Conservation (phyloP, 2,329 filamentous ascomycete genomes). For the Didymosphaeria variabile region DNA sequence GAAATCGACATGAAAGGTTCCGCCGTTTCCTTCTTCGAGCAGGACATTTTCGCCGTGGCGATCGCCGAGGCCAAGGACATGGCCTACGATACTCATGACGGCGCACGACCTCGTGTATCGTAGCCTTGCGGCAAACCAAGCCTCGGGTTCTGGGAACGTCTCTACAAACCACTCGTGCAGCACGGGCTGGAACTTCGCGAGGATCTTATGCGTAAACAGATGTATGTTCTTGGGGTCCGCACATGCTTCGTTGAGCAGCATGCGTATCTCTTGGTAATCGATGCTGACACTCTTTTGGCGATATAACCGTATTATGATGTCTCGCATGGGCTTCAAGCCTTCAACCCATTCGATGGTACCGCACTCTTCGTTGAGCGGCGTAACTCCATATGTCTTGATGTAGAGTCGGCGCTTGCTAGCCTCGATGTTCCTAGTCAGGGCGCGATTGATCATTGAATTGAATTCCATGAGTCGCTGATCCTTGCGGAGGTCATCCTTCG, state of each 20-base stretch:
- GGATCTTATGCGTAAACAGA: slow-evolving; percentile 74
- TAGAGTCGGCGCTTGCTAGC: slow-evolving; percentile 83
- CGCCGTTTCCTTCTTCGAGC: slow-evolving; percentile 91
- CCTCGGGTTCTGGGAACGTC: slow-evolving; percentile 89
- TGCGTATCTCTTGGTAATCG: slow-evolving; percentile 71
- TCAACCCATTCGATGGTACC: slow-evolving; percentile 99
- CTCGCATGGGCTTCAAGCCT: slow-evolving; percentile 90
- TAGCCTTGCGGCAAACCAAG: slow-evolving; percentile 89
- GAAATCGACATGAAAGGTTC: slow-evolving; percentile 97
- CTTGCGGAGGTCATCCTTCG: slow-evolving; percentile 96
- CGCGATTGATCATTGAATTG: slow-evolving; percentile 96
- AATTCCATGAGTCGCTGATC: slow-evolving; percentile 99
- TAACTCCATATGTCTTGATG: slow-evolving; percentile 97
- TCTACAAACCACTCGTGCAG: slow-evolving; percentile 96
- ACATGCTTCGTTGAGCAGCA: slow-evolving; percentile 73
- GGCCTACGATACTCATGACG: slow-evolving; percentile 99
- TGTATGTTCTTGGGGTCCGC: slow-evolving; percentile 67
- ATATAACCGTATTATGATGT: slow-evolving; percentile 85
- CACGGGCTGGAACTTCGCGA: slow-evolving; percentile 80
- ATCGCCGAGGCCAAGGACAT: slow-evolving; percentile 91
- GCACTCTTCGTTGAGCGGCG: slow-evolving; percentile 95
- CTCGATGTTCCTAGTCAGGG: slow-evolving; percentile 89
- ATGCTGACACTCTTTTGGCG: slow-evolving; percentile 72
- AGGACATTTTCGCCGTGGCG: slow-evolving; percentile 97
- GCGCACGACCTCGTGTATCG: slow-evolving; percentile 93